Percentiles rank a stretch among this genome's conserved stretches.
These are phyloP conservation scores for Solanum habrochaites DNA, from an alignment of 257 asterid species.

Conservation along the genomic window DNA sequence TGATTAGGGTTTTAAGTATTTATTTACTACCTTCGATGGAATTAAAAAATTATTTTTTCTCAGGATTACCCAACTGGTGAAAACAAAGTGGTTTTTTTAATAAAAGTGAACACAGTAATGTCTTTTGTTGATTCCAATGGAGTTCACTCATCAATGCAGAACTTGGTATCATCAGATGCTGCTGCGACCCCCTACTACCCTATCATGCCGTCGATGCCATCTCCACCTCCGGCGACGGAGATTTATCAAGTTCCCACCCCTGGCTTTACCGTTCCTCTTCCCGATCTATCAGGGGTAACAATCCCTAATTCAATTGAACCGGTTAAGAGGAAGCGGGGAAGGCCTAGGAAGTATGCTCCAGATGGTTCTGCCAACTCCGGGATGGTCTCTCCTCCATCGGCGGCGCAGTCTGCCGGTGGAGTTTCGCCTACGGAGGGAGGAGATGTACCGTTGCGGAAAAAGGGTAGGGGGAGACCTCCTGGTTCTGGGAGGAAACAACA, in stretches of 20 bases:
- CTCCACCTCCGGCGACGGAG: neutral
- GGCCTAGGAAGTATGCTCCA: constrained; percentile 10
- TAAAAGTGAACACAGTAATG: neutral
- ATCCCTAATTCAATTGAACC: neutral
- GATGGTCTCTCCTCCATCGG: neutral
- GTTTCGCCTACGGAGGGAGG: neutral
- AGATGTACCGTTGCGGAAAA: neutral
- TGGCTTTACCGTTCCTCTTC: neutral
- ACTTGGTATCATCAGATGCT: neutral
- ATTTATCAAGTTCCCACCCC: neutral
- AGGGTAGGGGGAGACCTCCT: constrained; percentile 3
- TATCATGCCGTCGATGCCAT: neutral
- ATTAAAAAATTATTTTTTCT: neutral
- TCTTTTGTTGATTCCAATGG: constrained; percentile 6
- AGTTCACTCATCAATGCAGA: neutral
- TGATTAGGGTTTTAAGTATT: neutral
- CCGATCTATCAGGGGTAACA: neutral
- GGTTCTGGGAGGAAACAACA: neutral
- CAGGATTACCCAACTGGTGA: neutral
- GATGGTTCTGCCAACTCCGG: neutral
- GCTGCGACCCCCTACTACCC: neutral
- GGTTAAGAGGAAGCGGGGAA: constrained; percentile 3
- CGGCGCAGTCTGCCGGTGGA: neutral
- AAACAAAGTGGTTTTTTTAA: neutral
- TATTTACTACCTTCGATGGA: neutral